Conservation (phyloP, 1,284 basidiomycete genomes). For the Melampsora larici-populina region DNA sequence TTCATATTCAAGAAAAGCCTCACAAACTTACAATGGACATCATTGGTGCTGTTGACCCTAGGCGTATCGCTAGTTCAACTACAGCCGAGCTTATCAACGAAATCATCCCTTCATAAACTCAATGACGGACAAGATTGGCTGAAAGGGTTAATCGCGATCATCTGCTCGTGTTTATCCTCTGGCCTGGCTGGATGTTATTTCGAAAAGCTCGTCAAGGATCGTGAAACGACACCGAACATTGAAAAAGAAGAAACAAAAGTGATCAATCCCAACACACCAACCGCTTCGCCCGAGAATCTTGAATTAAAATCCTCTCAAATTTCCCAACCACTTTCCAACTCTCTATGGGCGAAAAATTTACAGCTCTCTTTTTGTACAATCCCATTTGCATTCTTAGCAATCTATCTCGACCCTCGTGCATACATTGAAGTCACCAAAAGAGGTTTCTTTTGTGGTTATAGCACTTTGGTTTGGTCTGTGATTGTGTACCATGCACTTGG, state of each 20-base stretch:
- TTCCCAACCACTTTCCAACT: not conserved
- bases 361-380: slow-evolving; percentile 16
- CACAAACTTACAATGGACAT: slow-evolving; percentile 2
- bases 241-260: not conserved
- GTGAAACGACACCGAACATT: not conserved
- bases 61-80: slow-evolving; percentile 29
- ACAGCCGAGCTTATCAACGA: not conserved
- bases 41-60: not conserved
- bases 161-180: slow-evolving; percentile 5
- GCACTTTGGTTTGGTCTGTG: slow-evolving; percentile 18
- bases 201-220: slow-evolving; percentile 10
- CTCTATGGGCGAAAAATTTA: slow-evolving; percentile 26
- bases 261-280: not conserved
- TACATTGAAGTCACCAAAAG: not conserved
- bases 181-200: slow-evolving; percentile 23
- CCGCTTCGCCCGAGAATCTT: not conserved
- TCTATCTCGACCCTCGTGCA: slow-evolving; percentile 23
- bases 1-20: slow-evolving; percentile 7
- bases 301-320: not conserved
- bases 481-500: slow-evolving; percentile 34
- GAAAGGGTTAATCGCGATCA: slow-evolving; percentile 4
- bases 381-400: slow-evolving; percentile 10
- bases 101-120: too few relatives aligned
- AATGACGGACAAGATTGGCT: not conserved
- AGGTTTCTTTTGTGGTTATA: slow-evolving; percentile 28